Base-by-base conservation (phyloP, 306 rosid species). In the Hippophae rhamnoides region DNA sequence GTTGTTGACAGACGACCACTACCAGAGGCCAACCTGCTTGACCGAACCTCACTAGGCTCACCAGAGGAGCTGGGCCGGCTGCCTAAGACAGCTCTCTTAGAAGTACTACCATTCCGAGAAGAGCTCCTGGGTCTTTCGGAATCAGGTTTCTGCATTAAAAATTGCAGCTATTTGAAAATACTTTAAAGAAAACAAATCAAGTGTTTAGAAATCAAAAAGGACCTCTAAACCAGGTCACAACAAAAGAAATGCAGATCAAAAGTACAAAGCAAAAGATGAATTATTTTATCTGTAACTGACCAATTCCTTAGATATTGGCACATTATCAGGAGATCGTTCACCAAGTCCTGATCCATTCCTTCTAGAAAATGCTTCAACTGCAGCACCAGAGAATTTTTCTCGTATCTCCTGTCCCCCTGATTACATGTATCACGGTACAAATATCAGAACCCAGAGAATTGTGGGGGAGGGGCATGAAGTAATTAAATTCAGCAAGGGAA, bases 41-140 rank as follows among this genome's bases (percentile, higher is more conserved):
- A 72, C 54, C 97, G 83, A 66, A 60, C 76, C 68, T 86, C 93
- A 13, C 86, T 77, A 14, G 85, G 95, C 75, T 85, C 96, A 31
- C 93, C 98, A 18, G 89, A 92, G 61, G 98, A 85, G 81, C 87
- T 88, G 10, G 97, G 99, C 59, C 95, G 83, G 74, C 94, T 88
- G 84, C 81, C 82, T 13, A 80, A 11, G 9, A 86, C 80, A 9
- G 90, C 94, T 77, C 84, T 84, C 76, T 84, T 93, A 40, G 96
- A 93, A 48, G 84, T 63, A 71, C 90, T 88, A 26, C 94, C 94
- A 51, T 81, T 80, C 7, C 97, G 87, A 13, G 99, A 90, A 58
- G 96, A 86, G 72, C 95, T 78, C 5, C 87, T 84, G 42, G 76
- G 78, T 70, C 94, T 82, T 75, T 86, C 94, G 6, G 89, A 77